phyloP scores from a whole-genome alignment of 1,284 basidiomycete species.

The Apiotrichum siamense region DNA sequence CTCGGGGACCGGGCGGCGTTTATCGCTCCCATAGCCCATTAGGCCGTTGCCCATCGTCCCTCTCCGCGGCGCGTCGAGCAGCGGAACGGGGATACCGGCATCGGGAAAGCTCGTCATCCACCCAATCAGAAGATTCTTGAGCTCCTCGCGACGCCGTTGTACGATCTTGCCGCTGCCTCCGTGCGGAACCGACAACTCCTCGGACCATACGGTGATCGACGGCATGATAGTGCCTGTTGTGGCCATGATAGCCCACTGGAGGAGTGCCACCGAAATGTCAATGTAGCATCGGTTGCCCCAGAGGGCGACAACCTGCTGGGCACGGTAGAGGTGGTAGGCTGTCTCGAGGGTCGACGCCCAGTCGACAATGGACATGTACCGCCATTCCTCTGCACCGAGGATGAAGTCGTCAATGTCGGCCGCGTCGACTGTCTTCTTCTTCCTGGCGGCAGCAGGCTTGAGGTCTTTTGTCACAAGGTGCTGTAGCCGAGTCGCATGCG shows the following conservation, averaged over 20 bases:
- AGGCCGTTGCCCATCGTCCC: constrained; percentile 26
- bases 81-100: constrained; percentile 15
- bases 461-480: constrained; percentile 4
- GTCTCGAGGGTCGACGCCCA: constrained; percentile 23
- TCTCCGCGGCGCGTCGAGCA: constrained; percentile 16
- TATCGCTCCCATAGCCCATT: constrained; percentile 15
- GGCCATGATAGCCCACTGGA: constrained; percentile 19
- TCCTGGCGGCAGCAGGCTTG: not conserved
- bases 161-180: constrained; percentile 6
- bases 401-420: constrained; percentile 9
- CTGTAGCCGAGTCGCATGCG: constrained; percentile 8
- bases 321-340: constrained; percentile 25
- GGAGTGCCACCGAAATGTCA: constrained; percentile 14
- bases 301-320: constrained; percentile 26
- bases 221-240: constrained; percentile 8
- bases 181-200: constrained; percentile 2
- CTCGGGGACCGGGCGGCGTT: constrained; percentile 28
- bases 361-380: constrained; percentile 8
- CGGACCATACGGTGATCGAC: not conserved
- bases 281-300: constrained; percentile 17
- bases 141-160: constrained; percentile 8
- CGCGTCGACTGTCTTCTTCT: not conserved
- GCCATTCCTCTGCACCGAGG: constrained; percentile 9
- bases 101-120: constrained; percentile 22
- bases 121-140: constrained; percentile 14